These are phyloP conservation scores for Chrysophaeum taylorii DNA, from an alignment of 352 stramenopile species.

Conservation along the genomic window DNA sequence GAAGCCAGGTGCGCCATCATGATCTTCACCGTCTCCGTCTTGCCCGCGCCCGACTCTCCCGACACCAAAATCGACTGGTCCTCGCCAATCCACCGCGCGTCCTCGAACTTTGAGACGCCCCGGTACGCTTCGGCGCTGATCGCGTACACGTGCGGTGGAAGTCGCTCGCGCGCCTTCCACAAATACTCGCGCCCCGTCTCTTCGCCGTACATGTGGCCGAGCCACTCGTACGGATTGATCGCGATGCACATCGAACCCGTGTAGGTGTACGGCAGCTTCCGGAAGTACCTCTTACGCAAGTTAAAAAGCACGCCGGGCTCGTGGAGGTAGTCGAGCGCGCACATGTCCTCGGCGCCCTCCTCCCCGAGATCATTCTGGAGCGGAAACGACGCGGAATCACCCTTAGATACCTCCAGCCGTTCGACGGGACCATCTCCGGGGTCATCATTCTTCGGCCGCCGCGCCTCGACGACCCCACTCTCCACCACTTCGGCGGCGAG, in stretches of 20 bases:
- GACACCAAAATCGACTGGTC: slow-evolving; percentile 64
- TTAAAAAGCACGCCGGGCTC: slow-evolving; percentile 79
- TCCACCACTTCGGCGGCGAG: slow-evolving; percentile 12
- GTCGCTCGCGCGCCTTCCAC: slow-evolving; percentile 52
- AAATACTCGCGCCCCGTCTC: slow-evolving; percentile 56
- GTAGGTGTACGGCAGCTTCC: slow-evolving; percentile 74
- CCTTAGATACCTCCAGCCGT: not conserved
- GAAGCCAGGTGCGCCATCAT: slow-evolving; percentile 69
- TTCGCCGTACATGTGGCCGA: slow-evolving; percentile 66
- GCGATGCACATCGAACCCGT: slow-evolving; percentile 77
- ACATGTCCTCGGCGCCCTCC: slow-evolving; percentile 67
- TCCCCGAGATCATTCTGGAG: slow-evolving; percentile 36
- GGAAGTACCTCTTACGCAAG: slow-evolving; percentile 65
- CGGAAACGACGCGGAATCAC: not conserved
- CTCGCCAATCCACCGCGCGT: not conserved
- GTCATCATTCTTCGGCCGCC: too few species aligned
- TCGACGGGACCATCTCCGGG: too few species aligned
- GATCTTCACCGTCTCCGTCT: slow-evolving; percentile 86
- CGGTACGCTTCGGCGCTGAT: slow-evolving; percentile 61
- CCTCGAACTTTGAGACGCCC: slow-evolving; percentile 1
- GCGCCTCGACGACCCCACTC: too few species aligned
- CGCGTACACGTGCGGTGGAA: slow-evolving; percentile 75
- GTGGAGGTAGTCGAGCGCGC: slow-evolving; percentile 69
- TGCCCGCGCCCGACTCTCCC: slow-evolving; percentile 67
- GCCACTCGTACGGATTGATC: slow-evolving; percentile 77